These are phyloP conservation scores for Septoria linicola DNA, from an alignment of 2,329 filamentous ascomycete species.

Conservation along the genomic window DNA sequence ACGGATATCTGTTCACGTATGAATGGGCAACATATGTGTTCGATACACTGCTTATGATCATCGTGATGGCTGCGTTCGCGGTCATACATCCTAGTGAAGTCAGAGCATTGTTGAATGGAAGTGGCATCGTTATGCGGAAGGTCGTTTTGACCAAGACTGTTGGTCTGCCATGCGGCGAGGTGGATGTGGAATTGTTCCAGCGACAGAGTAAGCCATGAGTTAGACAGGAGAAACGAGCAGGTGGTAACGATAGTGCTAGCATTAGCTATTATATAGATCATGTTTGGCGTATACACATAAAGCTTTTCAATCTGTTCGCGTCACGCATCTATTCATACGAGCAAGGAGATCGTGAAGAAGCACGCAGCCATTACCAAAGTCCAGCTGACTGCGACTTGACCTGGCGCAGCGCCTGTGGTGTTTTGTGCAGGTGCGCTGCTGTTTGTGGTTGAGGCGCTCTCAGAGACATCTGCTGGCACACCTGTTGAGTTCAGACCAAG, in stretches of 20 bases:
- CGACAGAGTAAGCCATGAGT: not conserved
- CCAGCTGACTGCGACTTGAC: no score
- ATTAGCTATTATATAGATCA: slow-evolving; percentile 9
- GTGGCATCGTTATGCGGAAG: not conserved
- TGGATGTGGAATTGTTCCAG: not conserved
- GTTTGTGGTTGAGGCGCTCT: no score
- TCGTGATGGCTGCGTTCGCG: slow-evolving; percentile 4
- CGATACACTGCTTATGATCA: slow-evolving; percentile 16
- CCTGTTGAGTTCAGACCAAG: not conserved
- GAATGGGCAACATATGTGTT: slow-evolving; percentile 28
- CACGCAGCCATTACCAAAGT: no score
- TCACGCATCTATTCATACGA: not conserved
- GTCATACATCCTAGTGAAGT: slow-evolving; percentile 11
- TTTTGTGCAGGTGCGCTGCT: no score
- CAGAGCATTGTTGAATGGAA: slow-evolving; percentile 7
- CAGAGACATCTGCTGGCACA: no score
- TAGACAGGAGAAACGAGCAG: not conserved
- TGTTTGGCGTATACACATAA: not conserved
- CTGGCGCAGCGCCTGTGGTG: no score
- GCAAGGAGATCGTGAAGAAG: no score
- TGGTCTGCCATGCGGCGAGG: not conserved
- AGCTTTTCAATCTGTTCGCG: not conserved
- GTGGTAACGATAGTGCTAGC: not conserved
- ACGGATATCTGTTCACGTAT: slow-evolving; percentile 45
- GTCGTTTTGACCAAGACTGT: not conserved